Base-by-base conservation (phyloP, 768 basidiomycete species). In the Mycena vitilis region DNA sequence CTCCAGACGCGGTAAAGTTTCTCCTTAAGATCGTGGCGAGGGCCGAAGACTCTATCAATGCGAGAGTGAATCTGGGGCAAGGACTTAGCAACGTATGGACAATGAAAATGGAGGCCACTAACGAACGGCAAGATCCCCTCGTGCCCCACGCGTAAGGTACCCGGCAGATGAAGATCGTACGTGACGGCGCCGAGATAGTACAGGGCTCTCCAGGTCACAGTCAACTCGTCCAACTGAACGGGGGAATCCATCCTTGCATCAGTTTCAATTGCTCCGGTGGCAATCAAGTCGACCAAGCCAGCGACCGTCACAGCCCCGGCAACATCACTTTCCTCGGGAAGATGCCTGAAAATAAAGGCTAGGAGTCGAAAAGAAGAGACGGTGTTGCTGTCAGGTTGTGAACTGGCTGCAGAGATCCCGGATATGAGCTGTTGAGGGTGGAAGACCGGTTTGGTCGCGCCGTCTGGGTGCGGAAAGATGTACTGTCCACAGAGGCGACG, bases 371-470 rank as follows among this genome's bases (percentile, higher is more conserved):
- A 15, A 9, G 40, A 40, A 40, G 40, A 40, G 40, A n/a, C n/a
- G n/a, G 15, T 10, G 40, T 40, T 15, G 40, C 4, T 40, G 40
- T 40, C 40, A 9, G 40, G 11, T 10, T 15, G 15, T 18, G 44
- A 45, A 18, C 2, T 45, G 15, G 18, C 13, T 22, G 52, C 48
- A 4, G 58, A 34, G 20, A 56, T 55, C 12, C n/a, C 37, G 13
- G 16, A 20, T 40, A 61, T 42, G 23, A 68, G 38, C 8, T n/a
- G 34, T 20, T 63, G 55, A 8, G 67, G 67, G 23, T 68, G 67
- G 16, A 68, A 40, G 13, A 68, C n/a, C 11, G 48, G 45, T 0
- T 62, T 48, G 20, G n/a, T 16, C 5, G 42, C 10, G 11, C 11
- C 8, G 11, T 25, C 12, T 6, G 38, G 20, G 9, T 15, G 23